A percentile compares a stretch with the other conserved stretches of the same genome.
These are phyloP conservation scores for Solanum megistacrolobum DNA, from an alignment of 257 asterid species.

Conservation along the genomic window DNA sequence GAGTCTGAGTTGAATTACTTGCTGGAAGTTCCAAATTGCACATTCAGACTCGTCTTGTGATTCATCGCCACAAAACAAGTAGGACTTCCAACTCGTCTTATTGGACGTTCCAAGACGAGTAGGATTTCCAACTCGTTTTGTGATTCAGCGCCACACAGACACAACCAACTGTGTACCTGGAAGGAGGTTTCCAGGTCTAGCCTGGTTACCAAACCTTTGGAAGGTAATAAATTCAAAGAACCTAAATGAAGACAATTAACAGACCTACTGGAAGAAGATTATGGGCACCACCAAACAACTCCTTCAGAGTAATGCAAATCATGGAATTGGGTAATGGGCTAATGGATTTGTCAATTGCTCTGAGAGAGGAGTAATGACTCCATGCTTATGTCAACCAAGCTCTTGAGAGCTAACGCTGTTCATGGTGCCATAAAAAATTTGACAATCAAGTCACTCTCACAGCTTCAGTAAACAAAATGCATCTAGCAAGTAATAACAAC, in stretches of 20 bases:
- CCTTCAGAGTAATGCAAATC: constrained; percentile 50
- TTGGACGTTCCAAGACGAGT: not conserved
- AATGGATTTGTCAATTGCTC: constrained; percentile 83
- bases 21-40: not conserved
- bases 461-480: not conserved
- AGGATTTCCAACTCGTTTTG: constrained; percentile 49
- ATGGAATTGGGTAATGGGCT: not conserved
- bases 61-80: not conserved
- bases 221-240: not conserved
- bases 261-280: constrained; percentile 82
- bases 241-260: not conserved
- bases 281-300: constrained; percentile 69
- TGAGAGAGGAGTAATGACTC: constrained; percentile 81
- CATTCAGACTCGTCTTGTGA: not conserved
- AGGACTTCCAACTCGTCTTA: no score
- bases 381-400: constrained; percentile 79
- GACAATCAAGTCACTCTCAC: constrained; percentile 12
- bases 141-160: constrained; percentile 68
- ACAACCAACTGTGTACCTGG: constrained; percentile 57
- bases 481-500: not conserved
- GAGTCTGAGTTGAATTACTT: not conserved
- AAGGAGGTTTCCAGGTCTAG: constrained; percentile 8
- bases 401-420: constrained; percentile 74
- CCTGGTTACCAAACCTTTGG: not conserved
- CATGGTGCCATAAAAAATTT: not conserved